These are phyloP conservation scores for Erigeron canadensis DNA, from an alignment of 129 eudicot species.

Conservation along the genomic window DNA sequence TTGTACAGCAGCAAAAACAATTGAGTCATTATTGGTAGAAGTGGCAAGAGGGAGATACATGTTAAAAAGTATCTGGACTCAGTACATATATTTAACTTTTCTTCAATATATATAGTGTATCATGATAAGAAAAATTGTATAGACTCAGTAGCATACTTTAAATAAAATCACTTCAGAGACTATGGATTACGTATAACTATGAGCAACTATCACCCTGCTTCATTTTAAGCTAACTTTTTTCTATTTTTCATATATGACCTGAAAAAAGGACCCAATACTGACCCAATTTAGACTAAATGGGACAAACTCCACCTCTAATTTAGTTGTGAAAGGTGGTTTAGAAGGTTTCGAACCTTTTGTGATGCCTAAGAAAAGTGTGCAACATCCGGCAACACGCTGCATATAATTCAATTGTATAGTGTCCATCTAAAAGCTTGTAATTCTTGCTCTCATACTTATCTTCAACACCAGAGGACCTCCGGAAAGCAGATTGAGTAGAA, in stretches of 20 bases:
- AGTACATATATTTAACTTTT: too few species aligned
- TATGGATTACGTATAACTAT: too few species aligned
- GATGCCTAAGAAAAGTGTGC: slow-evolving; percentile 75
- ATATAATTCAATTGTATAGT: slow-evolving; percentile 56
- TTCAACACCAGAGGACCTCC: slow-evolving; percentile 11
- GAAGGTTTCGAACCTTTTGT: slow-evolving; percentile 46
- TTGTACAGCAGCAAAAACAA: background rate
- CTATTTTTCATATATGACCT: too few species aligned
- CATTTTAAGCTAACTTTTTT: too few species aligned
- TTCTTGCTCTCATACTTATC: slow-evolving; percentile 23
- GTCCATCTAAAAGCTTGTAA: slow-evolving; percentile 39
- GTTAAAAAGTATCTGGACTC: too few species aligned
- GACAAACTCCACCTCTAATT: too few species aligned
- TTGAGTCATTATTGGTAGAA: background rate
- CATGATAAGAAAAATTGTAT: background rate
- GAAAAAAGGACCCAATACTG: too few species aligned
- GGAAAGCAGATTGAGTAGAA: slow-evolving; percentile 20
- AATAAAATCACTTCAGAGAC: background rate
- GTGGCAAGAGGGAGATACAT: too few species aligned
- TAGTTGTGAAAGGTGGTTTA: background rate
- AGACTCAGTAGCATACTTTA: too few species aligned
- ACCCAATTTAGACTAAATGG: too few species aligned
- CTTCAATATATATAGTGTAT: background rate
- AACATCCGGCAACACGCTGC: slow-evolving; percentile 82
- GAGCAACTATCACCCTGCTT: too few species aligned